Percentiles rank a stretch among this genome's conserved stretches.
phyloP scores from a whole-genome alignment of 169 alveolate genomes.

The Theileria orientalis region DNA sequence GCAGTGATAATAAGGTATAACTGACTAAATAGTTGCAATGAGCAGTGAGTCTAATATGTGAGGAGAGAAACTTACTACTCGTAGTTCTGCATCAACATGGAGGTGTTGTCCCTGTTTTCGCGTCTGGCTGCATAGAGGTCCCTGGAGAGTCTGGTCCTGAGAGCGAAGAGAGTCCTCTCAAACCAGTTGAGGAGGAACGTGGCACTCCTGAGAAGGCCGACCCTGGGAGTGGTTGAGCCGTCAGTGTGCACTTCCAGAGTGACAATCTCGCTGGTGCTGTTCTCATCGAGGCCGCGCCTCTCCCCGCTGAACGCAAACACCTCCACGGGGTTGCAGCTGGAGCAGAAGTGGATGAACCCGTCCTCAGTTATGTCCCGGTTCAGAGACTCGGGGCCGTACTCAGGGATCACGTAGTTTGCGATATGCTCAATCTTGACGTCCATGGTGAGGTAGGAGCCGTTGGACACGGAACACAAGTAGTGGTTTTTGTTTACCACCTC shows the following conservation, averaged over 20 bases:
- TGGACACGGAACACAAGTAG: constrained; percentile 77
- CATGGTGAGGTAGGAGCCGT: constrained; percentile 77
- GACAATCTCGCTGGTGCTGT: constrained; percentile 80
- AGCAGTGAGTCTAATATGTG: no score
- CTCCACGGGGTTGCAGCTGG: constrained; percentile 78
- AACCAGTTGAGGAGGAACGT: constrained; percentile 71
- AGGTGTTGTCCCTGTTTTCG: constrained; percentile 51
- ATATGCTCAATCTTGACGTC: constrained; percentile 82
- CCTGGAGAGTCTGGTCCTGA: constrained; percentile 57
- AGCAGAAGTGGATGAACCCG: constrained; percentile 81
- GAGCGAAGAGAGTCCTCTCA: constrained; percentile 71
- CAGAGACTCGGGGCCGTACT: constrained; percentile 80
- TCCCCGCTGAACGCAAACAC: constrained; percentile 80
- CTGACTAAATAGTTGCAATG: not conserved
- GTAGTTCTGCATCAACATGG: constrained; percentile 72
- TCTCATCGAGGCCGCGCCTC: constrained; percentile 78
- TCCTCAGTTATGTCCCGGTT: constrained; percentile 81
- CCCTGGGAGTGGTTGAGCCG: constrained; percentile 82
- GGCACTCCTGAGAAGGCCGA: constrained; percentile 75
- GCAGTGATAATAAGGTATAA: not conserved
- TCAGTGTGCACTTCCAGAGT: constrained; percentile 84
- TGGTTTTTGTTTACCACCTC: constrained; percentile 81
- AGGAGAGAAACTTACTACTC: constrained; percentile 64
- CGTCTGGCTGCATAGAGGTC: constrained; percentile 71
- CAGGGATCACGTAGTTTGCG: constrained; percentile 80